Evolutionary conservation across 176 grass and related monocot genomes (phyloP).

Genomic region (Ensete ventricosum): DNA sequence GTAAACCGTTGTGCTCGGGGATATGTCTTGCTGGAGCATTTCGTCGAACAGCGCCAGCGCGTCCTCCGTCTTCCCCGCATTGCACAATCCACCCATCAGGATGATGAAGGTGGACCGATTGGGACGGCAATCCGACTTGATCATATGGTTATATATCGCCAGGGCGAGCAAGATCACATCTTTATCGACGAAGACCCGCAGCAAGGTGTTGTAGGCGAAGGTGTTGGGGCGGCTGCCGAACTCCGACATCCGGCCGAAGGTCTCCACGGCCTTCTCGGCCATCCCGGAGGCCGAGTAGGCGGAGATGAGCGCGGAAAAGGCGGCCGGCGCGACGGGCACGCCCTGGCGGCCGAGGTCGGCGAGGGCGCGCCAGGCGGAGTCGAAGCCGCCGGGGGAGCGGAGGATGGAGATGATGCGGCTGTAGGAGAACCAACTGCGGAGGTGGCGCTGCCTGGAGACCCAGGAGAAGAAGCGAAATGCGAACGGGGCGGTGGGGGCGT

Average conservation of each 20-base stretch:
- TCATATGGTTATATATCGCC: conserved; percentile 73
- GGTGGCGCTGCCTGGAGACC: conserved; percentile 37
- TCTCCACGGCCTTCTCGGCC: conserved; percentile 41
- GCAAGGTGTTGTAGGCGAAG: conserved; percentile 48
- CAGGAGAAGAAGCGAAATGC: conserved; percentile 73
- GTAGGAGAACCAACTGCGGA: conserved; percentile 38
- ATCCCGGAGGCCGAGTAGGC: conserved; percentile 43
- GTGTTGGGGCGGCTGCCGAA: conserved; percentile 53
- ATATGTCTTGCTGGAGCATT: conserved; percentile 55
- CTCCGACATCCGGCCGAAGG: conserved; percentile 65
- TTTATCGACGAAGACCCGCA: conserved; percentile 49
- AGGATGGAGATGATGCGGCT: conserved; percentile 39
- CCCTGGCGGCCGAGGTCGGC: conserved; percentile 31
- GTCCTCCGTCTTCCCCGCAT: conserved; percentile 34
- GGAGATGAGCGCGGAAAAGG: conserved; percentile 51
- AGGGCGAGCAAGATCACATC: conserved; percentile 52
- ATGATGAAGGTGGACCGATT: conserved; percentile 47
- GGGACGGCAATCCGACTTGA: conserved; percentile 22
- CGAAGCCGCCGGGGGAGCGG: conserved; percentile 26
- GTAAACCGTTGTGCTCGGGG: conserved; percentile 37
- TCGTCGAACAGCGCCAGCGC: conserved; percentile 63
- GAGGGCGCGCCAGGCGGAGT: conserved; percentile 45
- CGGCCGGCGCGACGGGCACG: conserved; percentile 19
- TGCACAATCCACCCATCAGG: conserved; percentile 55
- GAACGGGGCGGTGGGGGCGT: conserved; percentile 22